Conservation (phyloP, 345 rosid genomes). For the Camelina hispida region DNA sequence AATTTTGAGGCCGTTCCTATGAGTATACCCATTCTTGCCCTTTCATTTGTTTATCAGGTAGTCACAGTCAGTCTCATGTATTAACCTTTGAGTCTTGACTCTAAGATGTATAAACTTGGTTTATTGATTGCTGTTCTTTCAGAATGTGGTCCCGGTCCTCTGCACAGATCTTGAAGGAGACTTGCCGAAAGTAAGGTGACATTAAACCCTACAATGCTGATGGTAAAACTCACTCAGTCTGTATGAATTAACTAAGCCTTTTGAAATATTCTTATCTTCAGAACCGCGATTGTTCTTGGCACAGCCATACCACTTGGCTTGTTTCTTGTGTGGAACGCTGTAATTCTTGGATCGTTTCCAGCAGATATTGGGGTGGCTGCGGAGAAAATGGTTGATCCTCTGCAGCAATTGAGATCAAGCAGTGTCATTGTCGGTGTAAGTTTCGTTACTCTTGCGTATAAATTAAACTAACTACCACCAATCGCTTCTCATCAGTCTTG, state of each 20-base stretch:
- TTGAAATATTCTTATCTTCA: constrained; percentile 43
- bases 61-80: background rate
- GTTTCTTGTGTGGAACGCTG: constrained; percentile 92
- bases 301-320: constrained; percentile 88
- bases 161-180: constrained; percentile 97
- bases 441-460: constrained; percentile 24
- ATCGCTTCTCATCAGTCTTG: constrained; percentile 25
- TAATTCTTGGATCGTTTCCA: constrained; percentile 75
- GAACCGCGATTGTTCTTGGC: constrained; percentile 83
- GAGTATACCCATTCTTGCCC: constrained; percentile 96
- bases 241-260: constrained; percentile 5
- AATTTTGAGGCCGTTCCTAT: constrained; percentile 92
- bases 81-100: constrained; percentile 7
- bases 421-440: constrained; percentile 83
- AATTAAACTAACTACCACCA: constrained; percentile 5
- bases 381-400: constrained; percentile 67
- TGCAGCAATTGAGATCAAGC: constrained; percentile 71
- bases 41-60: constrained; percentile 96
- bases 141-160: constrained; percentile 95
- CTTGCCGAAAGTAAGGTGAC: constrained; percentile 93
- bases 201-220: constrained; percentile 22
- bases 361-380: constrained; percentile 47
- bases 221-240: constrained; percentile 21
- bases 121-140: constrained; percentile 39
- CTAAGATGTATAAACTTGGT: constrained; percentile 26